Percentiles rank a stretch among this genome's conserved stretches.
phyloP scores from a whole-genome alignment of 805 yeast species.

The Candida suzukii region DNA sequence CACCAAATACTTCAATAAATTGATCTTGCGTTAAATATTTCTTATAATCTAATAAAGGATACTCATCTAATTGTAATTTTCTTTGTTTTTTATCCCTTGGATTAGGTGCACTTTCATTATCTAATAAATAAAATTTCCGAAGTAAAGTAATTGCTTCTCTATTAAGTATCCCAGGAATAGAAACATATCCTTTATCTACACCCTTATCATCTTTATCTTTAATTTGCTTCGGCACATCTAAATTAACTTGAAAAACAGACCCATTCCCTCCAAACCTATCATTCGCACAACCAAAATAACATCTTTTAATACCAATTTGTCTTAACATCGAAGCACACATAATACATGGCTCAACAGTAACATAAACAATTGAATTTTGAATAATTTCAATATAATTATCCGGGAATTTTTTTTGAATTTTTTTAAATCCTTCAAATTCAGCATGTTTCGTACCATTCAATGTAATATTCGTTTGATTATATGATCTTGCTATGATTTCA shows the following conservation, averaged over 20 bases:
- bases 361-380: constrained; percentile 63
- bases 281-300: constrained; percentile 88
- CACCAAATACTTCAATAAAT: constrained; percentile 46
- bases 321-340: constrained; percentile 94
- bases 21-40: constrained; percentile 43
- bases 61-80: constrained; percentile 46
- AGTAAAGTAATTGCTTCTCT: constrained; percentile 79
- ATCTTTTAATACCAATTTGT: constrained; percentile 67
- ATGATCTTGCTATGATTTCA: constrained; percentile 63
- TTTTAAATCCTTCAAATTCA: constrained; percentile 74
- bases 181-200: constrained; percentile 31
- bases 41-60: constrained; percentile 53
- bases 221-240: constrained; percentile 33
- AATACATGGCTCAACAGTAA: constrained; percentile 95
- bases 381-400: constrained; percentile 29
- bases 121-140: constrained; percentile 77
- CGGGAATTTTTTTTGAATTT: constrained; percentile 31
- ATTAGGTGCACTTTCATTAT: constrained; percentile 78
- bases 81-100: constrained; percentile 71
- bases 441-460: constrained; percentile 90
- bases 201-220: neutral
- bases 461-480: constrained; percentile 80
- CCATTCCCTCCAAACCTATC: constrained; percentile 98
- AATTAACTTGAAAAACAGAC: constrained; percentile 59
- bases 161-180: constrained; percentile 72